Conservation (phyloP, 2,329 filamentous ascomycete genomes). For the Diplocarpon rosae region DNA sequence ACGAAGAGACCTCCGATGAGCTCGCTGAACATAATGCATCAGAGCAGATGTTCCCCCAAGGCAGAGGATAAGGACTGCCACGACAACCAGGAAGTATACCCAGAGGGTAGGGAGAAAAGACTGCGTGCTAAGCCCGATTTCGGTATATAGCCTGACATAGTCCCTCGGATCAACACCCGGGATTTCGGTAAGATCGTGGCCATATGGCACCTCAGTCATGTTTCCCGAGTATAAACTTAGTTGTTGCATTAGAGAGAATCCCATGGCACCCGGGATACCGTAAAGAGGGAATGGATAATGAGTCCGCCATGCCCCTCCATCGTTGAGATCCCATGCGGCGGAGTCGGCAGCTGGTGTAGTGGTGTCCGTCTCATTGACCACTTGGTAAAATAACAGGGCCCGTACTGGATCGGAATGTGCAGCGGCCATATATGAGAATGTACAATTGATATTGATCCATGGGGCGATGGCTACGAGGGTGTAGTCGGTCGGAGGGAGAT, state of each 20-base stretch:
- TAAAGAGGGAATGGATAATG: conserved; percentile 72
- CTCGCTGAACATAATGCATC: conserved; percentile 70
- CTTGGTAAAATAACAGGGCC: conserved; percentile 53
- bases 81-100: conserved; percentile 63
- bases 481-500: conserved; percentile 60
- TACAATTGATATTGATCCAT: conserved; percentile 69
- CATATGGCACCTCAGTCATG: conserved; percentile 49
- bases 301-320: conserved; percentile 59
- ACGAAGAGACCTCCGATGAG: conserved; percentile 55
- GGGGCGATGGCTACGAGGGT: conserved; percentile 74
- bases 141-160: conserved; percentile 50
- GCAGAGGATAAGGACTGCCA: conserved; percentile 59
- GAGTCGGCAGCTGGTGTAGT: conserved; percentile 56
- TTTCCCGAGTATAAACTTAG: conserved; percentile 70
- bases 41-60: conserved; percentile 54
- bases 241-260: conserved; percentile 57
- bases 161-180: conserved; percentile 46
- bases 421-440: conserved; percentile 56
- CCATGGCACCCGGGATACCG: conserved; percentile 60
- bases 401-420: conserved; percentile 48
- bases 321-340: conserved; percentile 57
- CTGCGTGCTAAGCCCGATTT: conserved; percentile 37
- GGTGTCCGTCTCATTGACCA: conserved; percentile 42
- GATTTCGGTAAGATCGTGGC: conserved; percentile 41
- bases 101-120: conserved; percentile 59